Evolutionary conservation across 139 green algal species (phyloP).

Genomic region (Micromonas commoda): DNA sequence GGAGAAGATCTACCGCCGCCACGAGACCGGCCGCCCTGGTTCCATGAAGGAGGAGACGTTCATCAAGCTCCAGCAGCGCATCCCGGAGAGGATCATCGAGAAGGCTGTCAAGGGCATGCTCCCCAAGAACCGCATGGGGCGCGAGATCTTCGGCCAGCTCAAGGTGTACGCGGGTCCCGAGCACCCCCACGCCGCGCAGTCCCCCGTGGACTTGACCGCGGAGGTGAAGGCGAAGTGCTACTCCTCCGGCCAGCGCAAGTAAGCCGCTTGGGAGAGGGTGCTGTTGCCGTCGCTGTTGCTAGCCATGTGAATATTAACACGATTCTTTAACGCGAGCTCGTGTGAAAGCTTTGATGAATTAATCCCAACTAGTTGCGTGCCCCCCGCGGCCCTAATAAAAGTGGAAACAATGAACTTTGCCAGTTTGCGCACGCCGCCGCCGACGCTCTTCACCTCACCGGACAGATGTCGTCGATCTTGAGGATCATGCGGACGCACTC

Average conservation of each 20-base stretch:
- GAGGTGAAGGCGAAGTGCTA: neutral
- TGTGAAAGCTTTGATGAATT: too few relatives aligned
- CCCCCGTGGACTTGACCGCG: conserved; percentile 78
- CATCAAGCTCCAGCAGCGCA: conserved; percentile 54
- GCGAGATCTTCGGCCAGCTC: conserved; percentile 78
- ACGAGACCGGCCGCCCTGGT: conserved; percentile 53
- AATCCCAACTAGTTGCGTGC: too few relatives aligned
- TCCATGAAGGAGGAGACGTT: conserved; percentile 52
- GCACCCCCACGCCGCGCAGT: conserved; percentile 90
- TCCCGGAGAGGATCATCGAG: conserved; percentile 97
- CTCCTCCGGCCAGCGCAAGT: neutral
- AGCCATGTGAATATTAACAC: neutral
- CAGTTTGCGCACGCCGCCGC: neutral
- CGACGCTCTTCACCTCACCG: neutral
- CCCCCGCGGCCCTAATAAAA: too few relatives aligned
- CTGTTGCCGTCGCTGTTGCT: neutral
- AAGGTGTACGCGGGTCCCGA: conserved; percentile 86
- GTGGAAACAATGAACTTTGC: too few relatives aligned
- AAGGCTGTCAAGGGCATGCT: conserved; percentile 96
- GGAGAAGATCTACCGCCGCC: conserved; percentile 86
- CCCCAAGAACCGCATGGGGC: conserved; percentile 83
- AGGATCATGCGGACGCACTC: conserved; percentile 96
- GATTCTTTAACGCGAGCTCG: too few relatives aligned
- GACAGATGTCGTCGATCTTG: conserved; percentile 91
- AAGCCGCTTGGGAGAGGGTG: neutral